Percentiles rank a stretch among this genome's conserved stretches.
Conservation (phyloP, 768 basidiomycete species). For the Tulasnella sp. region DNA sequence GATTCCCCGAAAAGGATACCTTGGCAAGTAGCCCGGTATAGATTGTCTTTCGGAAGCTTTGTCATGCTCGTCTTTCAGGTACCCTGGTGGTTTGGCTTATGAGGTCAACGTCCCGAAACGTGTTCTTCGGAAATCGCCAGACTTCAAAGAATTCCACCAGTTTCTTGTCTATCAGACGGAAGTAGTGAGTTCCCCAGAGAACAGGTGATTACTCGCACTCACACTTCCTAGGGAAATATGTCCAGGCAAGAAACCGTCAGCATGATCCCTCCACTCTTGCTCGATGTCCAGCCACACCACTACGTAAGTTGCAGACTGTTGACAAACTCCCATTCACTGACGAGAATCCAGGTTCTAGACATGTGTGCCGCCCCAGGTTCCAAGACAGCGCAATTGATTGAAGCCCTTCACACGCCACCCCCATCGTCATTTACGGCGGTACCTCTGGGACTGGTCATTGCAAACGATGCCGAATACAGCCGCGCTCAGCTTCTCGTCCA, state of each 20-base stretch:
- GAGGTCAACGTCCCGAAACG: slow-evolving; percentile 87
- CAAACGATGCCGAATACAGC: slow-evolving; percentile 91
- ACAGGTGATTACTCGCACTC: neutral
- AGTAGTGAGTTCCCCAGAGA: slow-evolving; percentile 46
- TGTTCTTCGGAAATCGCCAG: slow-evolving; percentile 69
- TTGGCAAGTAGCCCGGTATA: slow-evolving; percentile 42
- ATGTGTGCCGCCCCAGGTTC: slow-evolving; percentile 99
- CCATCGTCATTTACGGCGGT: slow-evolving; percentile 30
- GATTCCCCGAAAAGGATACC: slow-evolving; percentile 72
- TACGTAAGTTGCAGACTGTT: slow-evolving; percentile 32
- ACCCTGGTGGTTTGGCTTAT: slow-evolving; percentile 92
- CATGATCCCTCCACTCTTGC: slow-evolving; percentile 95
- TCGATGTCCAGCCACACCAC: slow-evolving; percentile 91
- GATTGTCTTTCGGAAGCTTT: neutral
- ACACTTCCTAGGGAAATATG: slow-evolving; percentile 65
- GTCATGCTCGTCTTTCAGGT: slow-evolving; percentile 40
- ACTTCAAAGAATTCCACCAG: slow-evolving; percentile 89
- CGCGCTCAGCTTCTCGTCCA: slow-evolving; percentile 94
- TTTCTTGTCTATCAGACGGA: slow-evolving; percentile 98
- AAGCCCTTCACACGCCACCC: slow-evolving; percentile 71
- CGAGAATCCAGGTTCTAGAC: slow-evolving; percentile 76
- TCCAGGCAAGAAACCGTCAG: slow-evolving; percentile 96
- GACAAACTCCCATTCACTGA: neutral
- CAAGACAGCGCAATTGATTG: slow-evolving; percentile 95
- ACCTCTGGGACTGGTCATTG: slow-evolving; percentile 78